Evolutionary conservation across 306 rosid genomes (phyloP).

Genomic region (Gynostemma pentaphyllum): DNA sequence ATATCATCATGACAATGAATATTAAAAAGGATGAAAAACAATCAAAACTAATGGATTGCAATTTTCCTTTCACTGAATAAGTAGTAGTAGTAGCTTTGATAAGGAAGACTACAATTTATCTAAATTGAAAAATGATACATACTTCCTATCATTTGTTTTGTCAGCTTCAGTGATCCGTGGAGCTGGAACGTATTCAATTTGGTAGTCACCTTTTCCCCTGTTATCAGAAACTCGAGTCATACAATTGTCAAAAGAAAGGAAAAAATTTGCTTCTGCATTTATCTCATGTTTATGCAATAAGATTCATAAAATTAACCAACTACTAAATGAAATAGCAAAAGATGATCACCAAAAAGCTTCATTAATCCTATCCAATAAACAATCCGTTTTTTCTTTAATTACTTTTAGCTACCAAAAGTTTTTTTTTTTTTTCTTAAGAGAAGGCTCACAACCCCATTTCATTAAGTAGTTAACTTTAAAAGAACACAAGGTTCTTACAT

Average conservation of each 20-base stretch:
- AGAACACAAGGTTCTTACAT: neutral
- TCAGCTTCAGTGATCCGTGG: conserved; percentile 90
- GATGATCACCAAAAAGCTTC: neutral
- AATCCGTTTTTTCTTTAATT: too few species aligned
- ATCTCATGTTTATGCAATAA: neutral
- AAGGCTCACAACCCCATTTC: too few species aligned
- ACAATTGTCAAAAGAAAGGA: neutral
- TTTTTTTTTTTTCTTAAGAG: too few species aligned
- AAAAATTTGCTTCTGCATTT: neutral
- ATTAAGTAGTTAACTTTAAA: neutral
- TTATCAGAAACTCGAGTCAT: conserved; percentile 12
- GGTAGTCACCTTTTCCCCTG: conserved; percentile 79
- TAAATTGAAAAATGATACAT: conserved; percentile 19
- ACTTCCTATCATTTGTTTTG: conserved; percentile 70
- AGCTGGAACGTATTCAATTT: conserved; percentile 85
- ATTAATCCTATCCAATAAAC: neutral
- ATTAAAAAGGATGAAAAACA: neutral
- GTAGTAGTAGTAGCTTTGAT: neutral
- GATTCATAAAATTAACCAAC: neutral
- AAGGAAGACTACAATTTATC: conserved; percentile 8
- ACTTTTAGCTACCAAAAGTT: neutral
- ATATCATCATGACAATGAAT: neutral
- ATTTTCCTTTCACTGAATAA: neutral
- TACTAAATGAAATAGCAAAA: neutral
- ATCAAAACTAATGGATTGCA: neutral